These are phyloP conservation scores for Suhomyces kilbournensis DNA, from an alignment of 805 yeast species.

Conservation along the genomic window DNA sequence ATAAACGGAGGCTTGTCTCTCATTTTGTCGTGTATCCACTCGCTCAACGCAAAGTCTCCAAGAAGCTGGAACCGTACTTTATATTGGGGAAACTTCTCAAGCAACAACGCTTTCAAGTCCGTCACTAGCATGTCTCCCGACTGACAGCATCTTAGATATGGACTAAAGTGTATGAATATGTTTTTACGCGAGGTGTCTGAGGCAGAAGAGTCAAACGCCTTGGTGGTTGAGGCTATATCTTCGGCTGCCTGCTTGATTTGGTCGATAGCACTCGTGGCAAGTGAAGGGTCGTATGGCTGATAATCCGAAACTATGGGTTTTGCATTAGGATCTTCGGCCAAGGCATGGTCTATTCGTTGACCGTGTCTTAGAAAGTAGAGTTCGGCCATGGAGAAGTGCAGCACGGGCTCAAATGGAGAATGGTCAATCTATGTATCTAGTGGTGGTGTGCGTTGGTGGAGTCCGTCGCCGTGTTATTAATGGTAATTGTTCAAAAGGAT, in stretches of 20 bases:
- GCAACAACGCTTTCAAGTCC: slow-evolving; percentile 22
- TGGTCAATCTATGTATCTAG: not conserved
- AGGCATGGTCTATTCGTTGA: slow-evolving; percentile 38
- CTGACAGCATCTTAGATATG: slow-evolving; percentile 44
- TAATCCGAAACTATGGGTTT: slow-evolving; percentile 26
- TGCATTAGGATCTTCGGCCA: slow-evolving; percentile 21
- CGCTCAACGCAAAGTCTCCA: slow-evolving; percentile 45
- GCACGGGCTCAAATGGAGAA: not conserved
- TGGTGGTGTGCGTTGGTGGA: not conserved
- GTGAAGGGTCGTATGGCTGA: slow-evolving; percentile 37
- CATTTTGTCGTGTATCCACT: slow-evolving; percentile 47
- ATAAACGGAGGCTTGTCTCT: slow-evolving; percentile 39
- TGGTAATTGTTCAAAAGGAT: not conserved
- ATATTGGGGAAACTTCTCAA: slow-evolving; percentile 23
- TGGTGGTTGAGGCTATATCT: slow-evolving; percentile 23
- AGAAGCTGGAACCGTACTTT: slow-evolving; percentile 36
- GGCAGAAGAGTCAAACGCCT: slow-evolving; percentile 15
- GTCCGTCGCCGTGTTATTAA: not conserved
- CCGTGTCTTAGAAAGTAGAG: slow-evolving; percentile 45
- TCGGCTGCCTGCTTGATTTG: slow-evolving; percentile 29
- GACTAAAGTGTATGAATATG: slow-evolving; percentile 40
- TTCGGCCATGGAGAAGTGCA: slow-evolving; percentile 24
- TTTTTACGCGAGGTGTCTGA: slow-evolving; percentile 21
- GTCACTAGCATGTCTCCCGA: slow-evolving; percentile 39
- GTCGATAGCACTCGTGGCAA: slow-evolving; percentile 24